Evolutionary conservation across 2,329 filamentous ascomycete species (phyloP).

Genomic region (Torrubiella hemipterigena): DNA sequence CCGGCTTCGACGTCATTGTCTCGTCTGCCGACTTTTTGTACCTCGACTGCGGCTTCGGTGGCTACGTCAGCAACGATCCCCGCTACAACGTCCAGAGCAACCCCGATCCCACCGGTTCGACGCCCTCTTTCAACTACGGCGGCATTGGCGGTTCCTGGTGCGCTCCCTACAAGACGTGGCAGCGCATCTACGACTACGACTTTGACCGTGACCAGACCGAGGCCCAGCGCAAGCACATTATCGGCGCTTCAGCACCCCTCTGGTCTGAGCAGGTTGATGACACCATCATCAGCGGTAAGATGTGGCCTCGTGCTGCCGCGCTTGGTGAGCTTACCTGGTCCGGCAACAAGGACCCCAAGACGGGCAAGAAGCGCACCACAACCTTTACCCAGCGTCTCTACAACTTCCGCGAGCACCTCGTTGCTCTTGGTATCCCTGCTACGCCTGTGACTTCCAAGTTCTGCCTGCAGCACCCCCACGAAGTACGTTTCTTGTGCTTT

Average conservation of each 20-base stretch:
- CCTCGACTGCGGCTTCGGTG: conserved; percentile 42
- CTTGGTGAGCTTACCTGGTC: conserved; percentile 44
- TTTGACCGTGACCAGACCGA: conserved; percentile 36
- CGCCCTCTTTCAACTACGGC: conserved; percentile 41
- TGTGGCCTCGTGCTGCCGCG: conserved; percentile 46
- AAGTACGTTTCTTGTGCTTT: too few relatives aligned
- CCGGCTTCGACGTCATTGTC: conserved; percentile 43
- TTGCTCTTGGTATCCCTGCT: conserved; percentile 39
- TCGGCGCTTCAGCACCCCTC: conserved; percentile 38
- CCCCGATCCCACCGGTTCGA: conserved; percentile 23
- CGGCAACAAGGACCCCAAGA: conserved; percentile 33
- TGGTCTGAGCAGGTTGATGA: conserved; percentile 45
- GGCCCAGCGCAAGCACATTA: conserved; percentile 31
- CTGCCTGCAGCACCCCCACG: neutral
- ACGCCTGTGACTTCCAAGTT: conserved; percentile 31
- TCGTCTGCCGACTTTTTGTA: conserved; percentile 43
- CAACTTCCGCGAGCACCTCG: conserved; percentile 47
- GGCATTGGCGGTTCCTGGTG: conserved; percentile 44
- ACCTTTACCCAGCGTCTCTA: conserved; percentile 36
- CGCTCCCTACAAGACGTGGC: conserved; percentile 47
- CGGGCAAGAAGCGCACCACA: conserved; percentile 27
- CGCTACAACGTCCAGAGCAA: conserved; percentile 43
- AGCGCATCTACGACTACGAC: conserved; percentile 47
- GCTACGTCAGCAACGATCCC: conserved; percentile 40
- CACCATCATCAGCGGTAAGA: conserved; percentile 31